Evolutionary conservation across 2,329 filamentous ascomycete genomes (phyloP), one percentile per base, ranked within the genome.

Genomic region (Aspergillus fischeri): DNA sequence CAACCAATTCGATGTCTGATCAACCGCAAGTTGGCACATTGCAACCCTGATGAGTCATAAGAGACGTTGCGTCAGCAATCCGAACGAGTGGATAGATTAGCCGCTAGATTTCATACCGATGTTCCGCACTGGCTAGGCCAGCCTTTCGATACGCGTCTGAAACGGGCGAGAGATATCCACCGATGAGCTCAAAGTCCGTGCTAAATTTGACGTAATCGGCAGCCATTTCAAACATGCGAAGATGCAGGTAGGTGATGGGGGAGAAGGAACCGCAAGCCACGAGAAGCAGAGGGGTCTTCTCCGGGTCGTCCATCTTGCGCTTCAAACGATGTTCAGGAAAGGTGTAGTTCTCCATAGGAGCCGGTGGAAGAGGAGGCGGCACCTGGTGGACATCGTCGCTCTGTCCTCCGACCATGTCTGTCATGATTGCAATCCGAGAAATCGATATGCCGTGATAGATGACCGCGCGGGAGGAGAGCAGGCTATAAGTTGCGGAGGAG

Each of bases 181-280:
- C 92, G 48, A 96, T 82, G 35, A 97, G 85, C 73, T 97, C 92
- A 71, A 89, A 97, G 53, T 89, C 79, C 25, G 85, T 86, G 70
- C 86, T 87, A 73, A 89, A 88, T 62, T 87, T 86, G 64, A 86
- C 86, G 74, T 89, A 92, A 75, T 94, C 90, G 65, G 86, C 84
- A 1, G 89, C 90, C 86, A 95, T 91, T 68, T 91, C 89, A 70
- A 94, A 93, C 88, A 95, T 93, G 70, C 90, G 87, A 61, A 94
- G 78, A 70, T 93, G 90, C 10, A 73, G 56, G 49, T 70, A 73
- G 27, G 70, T 73, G 52, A 72, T 72, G 20, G 89, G 89, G 0
- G 86, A 90, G 76, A 91, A 92, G 11, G 81, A 84, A 48, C 82
- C 79, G 62, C 79, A 81, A 28, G 78, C 77, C 54, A 81, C 75